phyloP scores from a whole-genome alignment of 306 rosid genomes.

The Cucurbita pepo region DNA sequence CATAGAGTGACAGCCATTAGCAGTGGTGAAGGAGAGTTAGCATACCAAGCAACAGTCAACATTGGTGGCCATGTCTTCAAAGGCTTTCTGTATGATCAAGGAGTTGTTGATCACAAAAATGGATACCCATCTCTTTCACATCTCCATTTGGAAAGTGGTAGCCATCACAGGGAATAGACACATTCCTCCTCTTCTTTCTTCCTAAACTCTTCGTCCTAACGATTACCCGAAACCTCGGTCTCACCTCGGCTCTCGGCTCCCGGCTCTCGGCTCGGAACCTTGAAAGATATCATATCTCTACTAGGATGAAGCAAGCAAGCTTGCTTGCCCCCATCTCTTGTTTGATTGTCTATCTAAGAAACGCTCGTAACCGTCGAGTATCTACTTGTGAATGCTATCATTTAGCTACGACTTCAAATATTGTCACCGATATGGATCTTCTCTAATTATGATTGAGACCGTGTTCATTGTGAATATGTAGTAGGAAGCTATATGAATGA shows the following conservation, averaged over 20 bases:
- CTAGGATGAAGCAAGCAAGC: neutral
- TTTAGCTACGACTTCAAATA: neutral
- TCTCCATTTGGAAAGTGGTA: constrained; percentile 33
- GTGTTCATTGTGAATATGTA: too few relatives aligned
- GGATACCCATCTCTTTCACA: constrained; percentile 29
- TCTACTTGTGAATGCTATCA: neutral
- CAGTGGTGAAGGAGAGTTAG: constrained; percentile 53
- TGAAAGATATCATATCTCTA: neutral
- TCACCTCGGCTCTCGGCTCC: neutral
- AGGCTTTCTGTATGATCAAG: constrained; percentile 82
- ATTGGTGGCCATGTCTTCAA: constrained; percentile 68
- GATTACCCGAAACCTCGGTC: neutral
- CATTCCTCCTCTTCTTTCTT: constrained; percentile 11
- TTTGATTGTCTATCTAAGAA: neutral
- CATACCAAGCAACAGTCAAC: constrained; percentile 52
- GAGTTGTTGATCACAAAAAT: constrained; percentile 30
- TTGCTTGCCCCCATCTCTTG: neutral
- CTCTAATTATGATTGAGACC: neutral
- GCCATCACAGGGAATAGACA: constrained; percentile 38
- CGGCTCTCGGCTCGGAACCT: neutral
- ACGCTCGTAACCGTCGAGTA: neutral
- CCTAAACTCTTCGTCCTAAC: neutral
- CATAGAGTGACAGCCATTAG: constrained; percentile 67
- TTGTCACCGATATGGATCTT: neutral
- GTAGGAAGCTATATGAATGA: neutral